These are phyloP conservation scores for Ceratocystis albifundus DNA, from an alignment of 2,329 filamentous ascomycete species.

Conservation along the genomic window DNA sequence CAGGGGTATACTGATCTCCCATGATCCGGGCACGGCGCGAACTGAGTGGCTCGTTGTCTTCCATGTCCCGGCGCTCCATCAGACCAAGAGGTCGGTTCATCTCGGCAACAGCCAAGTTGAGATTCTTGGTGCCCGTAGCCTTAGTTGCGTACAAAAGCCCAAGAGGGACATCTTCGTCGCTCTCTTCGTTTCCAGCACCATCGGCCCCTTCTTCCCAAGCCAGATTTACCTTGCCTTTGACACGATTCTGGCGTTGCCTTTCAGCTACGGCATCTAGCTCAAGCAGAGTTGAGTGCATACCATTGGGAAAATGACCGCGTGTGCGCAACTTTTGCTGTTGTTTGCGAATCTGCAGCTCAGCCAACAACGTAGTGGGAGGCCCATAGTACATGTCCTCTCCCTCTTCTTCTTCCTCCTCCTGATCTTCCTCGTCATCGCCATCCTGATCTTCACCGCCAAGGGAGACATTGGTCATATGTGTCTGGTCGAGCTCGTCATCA, in stretches of 20 bases:
- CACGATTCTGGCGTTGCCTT: slow-evolving; percentile 62
- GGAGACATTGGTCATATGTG: slow-evolving; percentile 15
- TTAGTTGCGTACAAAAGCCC: slow-evolving; percentile 63
- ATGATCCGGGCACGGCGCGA: slow-evolving; percentile 62
- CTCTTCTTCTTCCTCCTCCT: slow-evolving; percentile 38
- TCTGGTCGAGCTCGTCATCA: slow-evolving; percentile 16
- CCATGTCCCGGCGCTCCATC: slow-evolving; percentile 69
- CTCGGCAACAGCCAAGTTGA: slow-evolving; percentile 40
- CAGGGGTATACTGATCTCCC: slow-evolving; percentile 43
- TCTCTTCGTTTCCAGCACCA: slow-evolving; percentile 36
- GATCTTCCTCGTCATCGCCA: slow-evolving; percentile 31
- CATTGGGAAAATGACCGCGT: slow-evolving; percentile 54
- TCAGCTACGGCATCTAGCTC: slow-evolving; percentile 86
- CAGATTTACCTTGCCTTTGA: slow-evolving; percentile 65
- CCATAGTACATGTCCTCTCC: slow-evolving; percentile 49
- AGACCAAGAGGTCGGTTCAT: slow-evolving; percentile 57
- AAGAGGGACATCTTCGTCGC: slow-evolving; percentile 79
- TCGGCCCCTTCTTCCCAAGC: slow-evolving; percentile 70
- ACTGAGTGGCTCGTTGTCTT: slow-evolving; percentile 85
- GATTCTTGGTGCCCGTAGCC: slow-evolving; percentile 38
- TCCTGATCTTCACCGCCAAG: slow-evolving; percentile 27
- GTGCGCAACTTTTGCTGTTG: slow-evolving; percentile 74
- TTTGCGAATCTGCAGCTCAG: slow-evolving; percentile 84
- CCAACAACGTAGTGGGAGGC: slow-evolving; percentile 77
- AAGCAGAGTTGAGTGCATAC: slow-evolving; percentile 82